Base-by-base conservation (phyloP, 1,284 basidiomycete species). In the Puccinia coronata region DNA sequence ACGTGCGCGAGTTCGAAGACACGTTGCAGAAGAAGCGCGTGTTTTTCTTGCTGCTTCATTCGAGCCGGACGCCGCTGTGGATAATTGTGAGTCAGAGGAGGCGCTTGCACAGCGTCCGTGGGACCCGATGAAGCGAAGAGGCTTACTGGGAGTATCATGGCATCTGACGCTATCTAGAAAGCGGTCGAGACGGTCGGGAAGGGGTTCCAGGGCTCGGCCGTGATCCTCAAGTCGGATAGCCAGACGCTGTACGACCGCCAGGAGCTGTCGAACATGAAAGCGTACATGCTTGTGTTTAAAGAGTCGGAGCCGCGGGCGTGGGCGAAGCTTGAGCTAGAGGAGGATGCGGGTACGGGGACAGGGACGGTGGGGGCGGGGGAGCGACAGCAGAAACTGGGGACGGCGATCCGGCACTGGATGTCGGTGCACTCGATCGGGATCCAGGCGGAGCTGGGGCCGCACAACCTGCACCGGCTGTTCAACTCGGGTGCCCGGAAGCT, bases 41-140 rank as follows among this genome's bases (percentile, higher is more conserved):
- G 11, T 72, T 80, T 47, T 80, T 80, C 47, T 41, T 80, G 16
- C 73, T 71, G 16, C 47, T 80, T 5, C 70, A 80, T 28, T 70
- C 75, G 25, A 67, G 59, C 31, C 20, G 39, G n/a, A 77, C 75
- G 25, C 51, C 75, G 12, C 5, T 51, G 2, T 20, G 39, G 39
- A 43, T 59, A 4, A 67, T 77, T 31, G 75, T 67, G 36, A 77
- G 75, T 47, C n/a, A n/a, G n/a, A n/a, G 39, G 16, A 43, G 28
- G 36, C 14, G n/a, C 28, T 23, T 43, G 25, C 25, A 20, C 20
- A 39, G 31, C 11, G 9, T 49, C 51, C 18, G 28, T 74, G 31
- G 31, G 4, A 49, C 25, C 28, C 14, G 12, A 43, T 8, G n/a
- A 43, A 49, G 0, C n/a, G n/a, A n/a, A n/a, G n/a, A n/a, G n/a